Evolutionary conservation across 192 early-diverging fungal genomes (phyloP).

Genomic region (Rhizoclosmatium globosum): DNA sequence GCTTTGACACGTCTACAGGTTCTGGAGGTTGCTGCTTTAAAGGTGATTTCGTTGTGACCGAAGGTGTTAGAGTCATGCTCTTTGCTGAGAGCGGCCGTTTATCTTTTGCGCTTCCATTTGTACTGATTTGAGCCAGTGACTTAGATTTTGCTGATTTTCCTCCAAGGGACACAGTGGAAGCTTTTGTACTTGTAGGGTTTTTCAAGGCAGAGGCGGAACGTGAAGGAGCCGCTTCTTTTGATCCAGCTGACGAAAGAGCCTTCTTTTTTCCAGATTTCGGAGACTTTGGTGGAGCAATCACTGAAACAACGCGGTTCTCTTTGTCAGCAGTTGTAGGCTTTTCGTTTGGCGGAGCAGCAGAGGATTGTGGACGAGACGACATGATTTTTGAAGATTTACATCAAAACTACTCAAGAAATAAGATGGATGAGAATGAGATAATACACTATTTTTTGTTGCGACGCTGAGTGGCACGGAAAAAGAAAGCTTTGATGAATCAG

Average conservation of each 20-base stretch:
- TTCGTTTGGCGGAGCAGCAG: background rate
- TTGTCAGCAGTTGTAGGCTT: background rate
- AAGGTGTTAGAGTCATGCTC: background rate
- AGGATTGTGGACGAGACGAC: background rate
- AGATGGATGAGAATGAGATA: too few species aligned
- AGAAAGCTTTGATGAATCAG: too few species aligned
- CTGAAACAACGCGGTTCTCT: background rate
- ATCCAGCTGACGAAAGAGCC: too few species aligned
- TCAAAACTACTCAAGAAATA: too few species aligned
- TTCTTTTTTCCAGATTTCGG: background rate
- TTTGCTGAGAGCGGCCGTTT: background rate
- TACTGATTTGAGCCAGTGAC: background rate
- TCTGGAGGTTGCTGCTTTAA: background rate
- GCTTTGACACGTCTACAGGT: constrained; percentile 2
- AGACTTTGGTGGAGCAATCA: background rate
- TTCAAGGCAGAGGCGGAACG: too few species aligned
- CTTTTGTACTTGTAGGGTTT: background rate
- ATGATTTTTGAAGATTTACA: background rate
- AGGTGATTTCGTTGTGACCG: background rate
- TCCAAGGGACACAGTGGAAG: background rate
- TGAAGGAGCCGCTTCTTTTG: too few species aligned
- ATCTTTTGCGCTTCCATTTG: background rate
- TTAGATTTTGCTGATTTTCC: background rate
- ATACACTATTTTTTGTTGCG: too few species aligned
- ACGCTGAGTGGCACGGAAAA: too few species aligned